A percentile compares a stretch with the other conserved stretches of the same genome.
phyloP scores from a whole-genome alignment of 352 stramenopile species.

The Aphanomyces invadans region DNA sequence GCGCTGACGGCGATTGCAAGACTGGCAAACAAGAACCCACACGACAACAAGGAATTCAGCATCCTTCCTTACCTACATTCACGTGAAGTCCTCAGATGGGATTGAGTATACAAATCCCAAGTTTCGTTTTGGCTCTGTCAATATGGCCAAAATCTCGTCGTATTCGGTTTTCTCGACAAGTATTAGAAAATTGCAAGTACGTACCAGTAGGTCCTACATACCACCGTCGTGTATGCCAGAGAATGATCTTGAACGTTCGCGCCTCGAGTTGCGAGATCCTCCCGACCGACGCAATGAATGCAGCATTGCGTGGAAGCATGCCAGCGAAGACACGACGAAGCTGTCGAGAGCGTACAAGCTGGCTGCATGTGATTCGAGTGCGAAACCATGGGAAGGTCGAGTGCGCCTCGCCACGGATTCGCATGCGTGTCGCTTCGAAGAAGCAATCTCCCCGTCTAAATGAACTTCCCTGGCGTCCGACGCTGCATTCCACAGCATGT shows the following conservation, averaged over 20 bases:
- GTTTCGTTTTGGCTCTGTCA: not conserved
- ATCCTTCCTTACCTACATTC: not conserved
- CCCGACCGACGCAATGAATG: not conserved
- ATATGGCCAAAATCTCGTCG: not conserved
- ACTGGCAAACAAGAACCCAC: slow-evolving; percentile 1
- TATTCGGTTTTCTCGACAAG: not conserved
- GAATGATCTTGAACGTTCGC: slow-evolving; percentile 6
- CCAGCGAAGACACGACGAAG: no score
- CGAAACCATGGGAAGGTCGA: no score
- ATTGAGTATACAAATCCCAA: slow-evolving; percentile 10
- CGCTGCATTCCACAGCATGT: no score
- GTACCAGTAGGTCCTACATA: not conserved
- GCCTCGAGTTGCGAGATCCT: no score
- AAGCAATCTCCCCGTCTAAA: no score
- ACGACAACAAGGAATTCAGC: not conserved
- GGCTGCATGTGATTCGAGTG: no score
- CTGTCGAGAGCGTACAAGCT: no score
- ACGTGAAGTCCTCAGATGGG: not conserved
- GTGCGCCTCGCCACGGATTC: no score
- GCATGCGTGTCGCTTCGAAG: no score
- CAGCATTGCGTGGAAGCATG: no score
- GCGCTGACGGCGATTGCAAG: not conserved
- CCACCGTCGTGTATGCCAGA: not conserved
- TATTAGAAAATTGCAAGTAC: not conserved
- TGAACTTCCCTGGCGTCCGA: no score